Evolutionary conservation across 192 early-diverging fungal genomes (phyloP), one percentile per base, ranked within the genome.

Genomic region (Podila minutissima): DNA sequence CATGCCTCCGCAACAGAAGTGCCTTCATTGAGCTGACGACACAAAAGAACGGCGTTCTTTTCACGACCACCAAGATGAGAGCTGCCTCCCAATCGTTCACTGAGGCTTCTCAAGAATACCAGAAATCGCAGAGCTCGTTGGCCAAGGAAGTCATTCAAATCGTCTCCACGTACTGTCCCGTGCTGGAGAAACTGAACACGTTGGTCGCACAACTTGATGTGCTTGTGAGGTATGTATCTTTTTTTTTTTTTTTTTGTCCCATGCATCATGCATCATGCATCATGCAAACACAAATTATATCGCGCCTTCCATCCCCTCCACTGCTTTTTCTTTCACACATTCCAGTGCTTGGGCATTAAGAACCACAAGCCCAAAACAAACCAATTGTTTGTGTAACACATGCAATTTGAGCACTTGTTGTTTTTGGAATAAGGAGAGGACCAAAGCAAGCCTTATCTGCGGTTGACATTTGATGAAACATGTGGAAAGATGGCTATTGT

Each of bases 91-190:
- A 86, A 19, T 74, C 88, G 28, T 94, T 89, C 71, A 82, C 71
- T 5, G 90, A 94, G 12, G 72, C 92, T 1, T 79, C 86, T 2
- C 82, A 72, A 5, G 72, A 90, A 67, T 99, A 98, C 73, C 86
- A 88, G 24, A 83, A 85, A 37, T 83, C 88, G 38, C 96, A 97
- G 78, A 82, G 83, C 22, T 86, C 87, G 10, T 68, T 99, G 9
- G 96, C 94, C 17, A 94, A 92, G 74, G 94, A 98, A 55, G 91
- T 99, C 2, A 94, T 99, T 69, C 86, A 85, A n/a, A 91, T 95
- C 48, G 94, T 94, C 57, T 93, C 92, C 26, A 89, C 92, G 24
- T 98, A 97, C 79, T 92, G 93, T 73, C 89, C 94, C 12, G 89
- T 92, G 20, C 81, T 98, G 31, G 96, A 97, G 83, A 69, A 66